phyloP scores from a whole-genome alignment of 2,329 filamentous ascomycete species.

The Epichloe baconii region DNA sequence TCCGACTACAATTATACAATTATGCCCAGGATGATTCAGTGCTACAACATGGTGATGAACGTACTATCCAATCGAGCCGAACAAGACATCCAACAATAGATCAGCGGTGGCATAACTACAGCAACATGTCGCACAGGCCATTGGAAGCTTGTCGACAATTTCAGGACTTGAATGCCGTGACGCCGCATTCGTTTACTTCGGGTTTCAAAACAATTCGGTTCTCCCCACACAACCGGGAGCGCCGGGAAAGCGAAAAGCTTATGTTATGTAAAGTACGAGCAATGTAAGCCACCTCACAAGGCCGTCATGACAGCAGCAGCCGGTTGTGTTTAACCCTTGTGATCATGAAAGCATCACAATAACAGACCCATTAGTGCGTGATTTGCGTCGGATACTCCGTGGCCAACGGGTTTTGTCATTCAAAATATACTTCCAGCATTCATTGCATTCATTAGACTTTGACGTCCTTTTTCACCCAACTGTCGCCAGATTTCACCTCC shows the following conservation, averaged over 20 bases:
- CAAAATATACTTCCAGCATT: background rate
- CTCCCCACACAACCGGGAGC: background rate
- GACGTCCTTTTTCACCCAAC: too few relatives aligned
- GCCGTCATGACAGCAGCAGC: background rate
- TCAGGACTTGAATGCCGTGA: background rate
- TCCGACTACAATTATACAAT: background rate
- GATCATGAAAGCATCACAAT: too few relatives aligned
- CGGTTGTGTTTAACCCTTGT: too few relatives aligned
- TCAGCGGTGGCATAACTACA: background rate
- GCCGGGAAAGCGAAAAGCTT: background rate
- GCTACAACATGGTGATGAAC: background rate
- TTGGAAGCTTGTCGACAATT: background rate
- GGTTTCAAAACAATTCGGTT: background rate
- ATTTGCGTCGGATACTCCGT: background rate
- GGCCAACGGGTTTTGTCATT: background rate
- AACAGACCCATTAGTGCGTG: too few relatives aligned
- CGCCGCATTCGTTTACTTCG: background rate
- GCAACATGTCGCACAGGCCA: background rate
- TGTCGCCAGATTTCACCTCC: too few relatives aligned
- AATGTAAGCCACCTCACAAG: background rate
- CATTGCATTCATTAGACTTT: too few relatives aligned
- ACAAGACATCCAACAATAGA: background rate
- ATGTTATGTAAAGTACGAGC: background rate
- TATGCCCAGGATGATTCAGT: background rate
- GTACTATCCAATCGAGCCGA: background rate